These are phyloP conservation scores for Russula sp. DNA, from an alignment of 768 basidiomycete genomes.

Conservation along the genomic window DNA sequence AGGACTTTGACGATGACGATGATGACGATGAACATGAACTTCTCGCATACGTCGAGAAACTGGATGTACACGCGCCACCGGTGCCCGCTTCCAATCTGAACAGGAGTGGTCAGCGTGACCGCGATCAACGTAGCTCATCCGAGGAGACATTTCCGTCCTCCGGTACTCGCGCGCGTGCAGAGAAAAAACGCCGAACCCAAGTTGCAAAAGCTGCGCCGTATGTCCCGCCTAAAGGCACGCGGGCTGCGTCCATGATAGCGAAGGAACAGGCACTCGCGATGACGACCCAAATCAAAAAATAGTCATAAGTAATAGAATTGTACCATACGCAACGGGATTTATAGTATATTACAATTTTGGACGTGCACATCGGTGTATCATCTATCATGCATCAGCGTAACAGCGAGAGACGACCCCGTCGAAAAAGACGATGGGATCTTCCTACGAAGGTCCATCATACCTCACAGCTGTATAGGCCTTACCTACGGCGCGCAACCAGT, in stretches of 20 bases:
- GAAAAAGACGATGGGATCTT: too few relatives aligned
- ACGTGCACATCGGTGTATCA: too few relatives aligned
- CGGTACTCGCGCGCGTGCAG: constrained; percentile 11
- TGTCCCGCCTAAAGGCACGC: constrained; percentile 17
- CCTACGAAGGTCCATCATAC: too few relatives aligned
- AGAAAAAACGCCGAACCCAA: constrained; percentile 14
- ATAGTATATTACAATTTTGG: too few relatives aligned
- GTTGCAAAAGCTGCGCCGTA: constrained; percentile 15
- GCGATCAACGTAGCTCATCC: neutral
- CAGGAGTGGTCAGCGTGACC: neutral
- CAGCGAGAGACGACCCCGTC: too few relatives aligned
- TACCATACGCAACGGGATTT: too few relatives aligned
- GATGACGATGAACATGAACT: constrained; percentile 15
- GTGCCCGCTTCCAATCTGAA: neutral
- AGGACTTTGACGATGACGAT: constrained; percentile 8
- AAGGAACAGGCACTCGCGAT: neutral
- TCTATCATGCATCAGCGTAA: too few relatives aligned
- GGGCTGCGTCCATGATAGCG: constrained; percentile 18
- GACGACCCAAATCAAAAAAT: neutral
- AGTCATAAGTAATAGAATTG: too few relatives aligned
- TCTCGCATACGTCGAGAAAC: neutral
- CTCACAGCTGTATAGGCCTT: too few relatives aligned
- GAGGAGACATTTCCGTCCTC: constrained; percentile 20
- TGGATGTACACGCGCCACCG: neutral
- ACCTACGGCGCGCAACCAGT: neutral